These are phyloP conservation scores for Simmondsia chinensis DNA, from an alignment of 148 eudicot genomes.

Conservation along the genomic window DNA sequence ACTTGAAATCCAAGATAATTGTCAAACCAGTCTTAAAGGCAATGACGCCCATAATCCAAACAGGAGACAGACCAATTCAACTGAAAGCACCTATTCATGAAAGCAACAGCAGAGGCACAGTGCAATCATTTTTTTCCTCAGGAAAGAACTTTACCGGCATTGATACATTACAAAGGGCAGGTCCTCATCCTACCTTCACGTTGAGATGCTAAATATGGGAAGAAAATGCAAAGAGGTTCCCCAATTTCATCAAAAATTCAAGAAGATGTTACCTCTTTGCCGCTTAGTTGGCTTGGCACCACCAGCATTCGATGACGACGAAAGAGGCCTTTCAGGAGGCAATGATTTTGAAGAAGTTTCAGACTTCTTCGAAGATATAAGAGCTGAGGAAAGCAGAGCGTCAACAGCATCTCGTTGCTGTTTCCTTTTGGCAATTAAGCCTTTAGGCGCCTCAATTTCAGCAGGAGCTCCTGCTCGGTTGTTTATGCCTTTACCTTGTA, in stretches of 20 bases:
- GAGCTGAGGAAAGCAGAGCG: slow-evolving; percentile 91
- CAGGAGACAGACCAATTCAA: too few species aligned
- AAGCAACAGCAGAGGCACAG: too few species aligned
- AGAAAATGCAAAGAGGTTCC: too few species aligned
- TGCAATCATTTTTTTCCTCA: too few species aligned
- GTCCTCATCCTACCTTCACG: too few species aligned
- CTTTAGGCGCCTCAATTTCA: slow-evolving; percentile 28
- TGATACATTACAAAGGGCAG: too few species aligned
- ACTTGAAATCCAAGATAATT: too few species aligned
- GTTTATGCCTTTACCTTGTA: slow-evolving; percentile 20
- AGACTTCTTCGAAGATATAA: slow-evolving; percentile 76
- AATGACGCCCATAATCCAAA: too few species aligned
- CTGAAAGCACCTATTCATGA: too few species aligned
- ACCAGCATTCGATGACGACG: slow-evolving; percentile 22
- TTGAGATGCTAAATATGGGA: too few species aligned
- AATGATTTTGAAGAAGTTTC: slow-evolving; percentile 30
- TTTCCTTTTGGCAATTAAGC: slow-evolving; percentile 49
- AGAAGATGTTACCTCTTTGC: slow-evolving; percentile 36
- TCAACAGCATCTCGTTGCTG: slow-evolving; percentile 92
- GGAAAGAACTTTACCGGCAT: too few species aligned
- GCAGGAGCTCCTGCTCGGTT: slow-evolving; percentile 22
- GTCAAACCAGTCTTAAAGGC: too few species aligned
- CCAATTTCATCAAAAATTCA: slow-evolving; percentile 6
- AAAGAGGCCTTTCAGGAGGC: slow-evolving; percentile 40
- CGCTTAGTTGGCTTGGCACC: slow-evolving; percentile 32